Evolutionary conservation across 176 grass and related monocot species (phyloP).

Genomic region (Musa itinerans): DNA sequence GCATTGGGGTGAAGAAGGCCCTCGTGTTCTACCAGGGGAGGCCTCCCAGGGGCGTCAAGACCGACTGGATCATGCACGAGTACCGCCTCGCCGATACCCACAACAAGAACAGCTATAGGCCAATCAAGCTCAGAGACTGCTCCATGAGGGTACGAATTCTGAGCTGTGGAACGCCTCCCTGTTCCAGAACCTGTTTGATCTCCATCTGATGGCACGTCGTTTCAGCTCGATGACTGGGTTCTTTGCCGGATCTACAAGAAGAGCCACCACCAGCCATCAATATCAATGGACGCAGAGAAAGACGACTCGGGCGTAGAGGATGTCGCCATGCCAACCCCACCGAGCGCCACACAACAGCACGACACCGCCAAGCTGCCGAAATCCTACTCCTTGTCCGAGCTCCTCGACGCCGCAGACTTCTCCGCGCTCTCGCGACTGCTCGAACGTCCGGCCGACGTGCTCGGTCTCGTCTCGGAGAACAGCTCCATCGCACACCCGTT

Average conservation of each 20-base stretch:
- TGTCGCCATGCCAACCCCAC: background rate
- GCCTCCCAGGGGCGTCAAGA: conserved; percentile 44
- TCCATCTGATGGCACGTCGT: background rate
- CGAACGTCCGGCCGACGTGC: background rate
- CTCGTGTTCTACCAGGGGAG: conserved; percentile 90
- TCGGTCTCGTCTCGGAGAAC: background rate
- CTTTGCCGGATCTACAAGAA: conserved; percentile 16
- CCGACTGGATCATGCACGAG: conserved; percentile 56
- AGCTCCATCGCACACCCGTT: background rate
- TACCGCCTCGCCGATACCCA: conserved; percentile 18
- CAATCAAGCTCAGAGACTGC: background rate
- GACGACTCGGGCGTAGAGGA: background rate
- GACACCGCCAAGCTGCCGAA: background rate
- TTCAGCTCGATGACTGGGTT: conserved; percentile 14
- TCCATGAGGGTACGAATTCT: conserved; percentile 6
- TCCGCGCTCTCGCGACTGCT: conserved; percentile 1
- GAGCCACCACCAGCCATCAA: background rate
- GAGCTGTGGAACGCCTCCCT: no score
- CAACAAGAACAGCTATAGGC: background rate
- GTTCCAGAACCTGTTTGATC: background rate
- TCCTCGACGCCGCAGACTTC: background rate
- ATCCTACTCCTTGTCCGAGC: conserved; percentile 7
- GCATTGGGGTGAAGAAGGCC: conserved; percentile 55
- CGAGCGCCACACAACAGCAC: background rate
- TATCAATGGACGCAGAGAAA: background rate